Evolutionary conservation across 805 yeast species (phyloP).

Genomic region (Suhomyces xylopsoci): DNA sequence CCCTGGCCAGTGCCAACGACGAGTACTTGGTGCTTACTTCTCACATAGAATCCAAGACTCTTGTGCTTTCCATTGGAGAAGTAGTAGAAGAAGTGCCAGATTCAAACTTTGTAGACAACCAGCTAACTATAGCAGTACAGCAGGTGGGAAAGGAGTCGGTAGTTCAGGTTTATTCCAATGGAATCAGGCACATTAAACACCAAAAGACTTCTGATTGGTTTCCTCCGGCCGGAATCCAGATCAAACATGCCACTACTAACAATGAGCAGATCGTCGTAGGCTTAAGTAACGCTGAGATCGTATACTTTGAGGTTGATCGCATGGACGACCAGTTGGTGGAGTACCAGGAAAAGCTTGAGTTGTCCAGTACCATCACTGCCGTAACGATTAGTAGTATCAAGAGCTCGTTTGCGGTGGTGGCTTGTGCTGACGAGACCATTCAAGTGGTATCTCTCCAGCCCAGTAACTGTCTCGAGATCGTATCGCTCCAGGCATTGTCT

Average conservation of each 20-base stretch:
- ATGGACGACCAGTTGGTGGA: conserved; percentile 63
- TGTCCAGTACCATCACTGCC: conserved; percentile 45
- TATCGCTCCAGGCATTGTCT: conserved; percentile 65
- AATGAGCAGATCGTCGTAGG: conserved; percentile 67
- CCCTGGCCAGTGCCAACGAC: conserved; percentile 47
- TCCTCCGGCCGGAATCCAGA: conserved; percentile 73
- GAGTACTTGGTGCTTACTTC: conserved; percentile 63
- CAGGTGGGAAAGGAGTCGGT: conserved; percentile 63
- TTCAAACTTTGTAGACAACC: conserved; percentile 55
- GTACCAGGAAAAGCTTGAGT: conserved; percentile 57
- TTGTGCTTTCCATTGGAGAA: conserved; percentile 76
- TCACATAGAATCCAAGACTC: conserved; percentile 56
- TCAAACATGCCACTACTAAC: conserved; percentile 61
- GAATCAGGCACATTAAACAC: conserved; percentile 53
- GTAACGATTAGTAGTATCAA: conserved; percentile 42
- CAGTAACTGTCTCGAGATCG: conserved; percentile 54
- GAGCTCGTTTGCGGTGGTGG: conserved; percentile 64
- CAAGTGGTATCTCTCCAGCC: conserved; percentile 63
- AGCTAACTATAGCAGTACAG: conserved; percentile 64
- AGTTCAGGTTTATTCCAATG: conserved; percentile 70
- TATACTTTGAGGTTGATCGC: conserved; percentile 77
- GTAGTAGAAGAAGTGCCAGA: conserved; percentile 71
- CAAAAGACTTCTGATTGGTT: conserved; percentile 63
- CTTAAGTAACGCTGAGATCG: conserved; percentile 68
- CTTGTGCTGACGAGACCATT: conserved; percentile 66